A percentile compares a stretch with the other conserved stretches of the same genome.
phyloP scores from a whole-genome alignment of 2,329 filamentous ascomycete species.

The Aspergillus tubingensis region DNA sequence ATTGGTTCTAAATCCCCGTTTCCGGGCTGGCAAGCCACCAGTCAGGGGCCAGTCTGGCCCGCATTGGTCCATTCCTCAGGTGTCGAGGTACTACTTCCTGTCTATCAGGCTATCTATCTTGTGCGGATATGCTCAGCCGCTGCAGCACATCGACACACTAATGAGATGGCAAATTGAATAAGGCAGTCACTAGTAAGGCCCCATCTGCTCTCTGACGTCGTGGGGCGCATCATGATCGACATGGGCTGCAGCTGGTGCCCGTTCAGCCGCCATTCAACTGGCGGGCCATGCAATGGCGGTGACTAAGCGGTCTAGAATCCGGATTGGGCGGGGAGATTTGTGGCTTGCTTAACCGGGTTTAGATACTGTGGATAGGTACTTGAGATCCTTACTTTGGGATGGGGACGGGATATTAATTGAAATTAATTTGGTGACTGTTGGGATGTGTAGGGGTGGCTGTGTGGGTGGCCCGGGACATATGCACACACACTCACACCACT shows the following conservation, averaged over 20 bases:
- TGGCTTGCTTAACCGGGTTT: neutral
- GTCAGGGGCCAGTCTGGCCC: neutral
- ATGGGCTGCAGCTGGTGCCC: neutral
- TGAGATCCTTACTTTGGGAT: no score
- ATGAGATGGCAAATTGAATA: neutral
- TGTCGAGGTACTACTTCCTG: neutral
- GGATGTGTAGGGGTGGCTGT: no score
- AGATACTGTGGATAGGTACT: no score
- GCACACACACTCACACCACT: neutral
- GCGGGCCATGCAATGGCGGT: neutral
- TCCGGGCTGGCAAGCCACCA: conserved; percentile 4
- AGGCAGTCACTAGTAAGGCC: neutral
- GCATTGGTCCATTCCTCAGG: neutral
- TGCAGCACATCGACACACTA: neutral
- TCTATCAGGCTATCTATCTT: no score
- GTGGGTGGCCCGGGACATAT: no score
- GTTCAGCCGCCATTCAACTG: neutral
- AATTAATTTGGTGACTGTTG: no score
- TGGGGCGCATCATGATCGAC: conserved; percentile 5
- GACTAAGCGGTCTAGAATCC: conserved; percentile 18
- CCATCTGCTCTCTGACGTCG: conserved; percentile 1
- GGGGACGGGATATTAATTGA: no score
- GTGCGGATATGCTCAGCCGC: neutral
- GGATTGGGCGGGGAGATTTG: neutral
- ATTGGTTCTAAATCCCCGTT: neutral